Evolutionary conservation across 164 flowering plant genomes (phyloP), one percentile per base, ranked within the genome.

Genomic region (Dillenia turbinata): DNA sequence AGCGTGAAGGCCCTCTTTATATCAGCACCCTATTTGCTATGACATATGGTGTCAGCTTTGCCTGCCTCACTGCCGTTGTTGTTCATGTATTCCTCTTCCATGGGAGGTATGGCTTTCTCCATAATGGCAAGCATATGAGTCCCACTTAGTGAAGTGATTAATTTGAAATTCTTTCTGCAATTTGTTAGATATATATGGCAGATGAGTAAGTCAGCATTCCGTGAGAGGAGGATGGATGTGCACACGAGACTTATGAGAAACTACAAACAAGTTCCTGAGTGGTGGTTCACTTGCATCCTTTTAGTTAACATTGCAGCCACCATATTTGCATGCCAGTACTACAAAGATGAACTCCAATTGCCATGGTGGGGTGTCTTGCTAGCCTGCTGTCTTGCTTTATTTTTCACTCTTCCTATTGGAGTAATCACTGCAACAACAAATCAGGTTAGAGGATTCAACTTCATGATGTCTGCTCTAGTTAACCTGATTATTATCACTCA

Each of bases 1-100:
- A 76, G 53, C 57, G 73, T 44, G 77, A 79, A 49, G 92, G 96
- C 19, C 70, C 71, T 2, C 71, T 88, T n/a, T 60, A 79, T 51
- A 58, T 88, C 44, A 86, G 92, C 78, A 72, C 68, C 45, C 76
- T 86, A 59, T 86, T 88, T 24, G 76, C 85, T 13, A 76, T 83
- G 59, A 62, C 84, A 9, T 83, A 84, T 64, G 95, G 88, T 0
- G 66, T 83, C 44, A 81, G 90, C 9, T 88, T 88, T 56, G 90
- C 88, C 49, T 26, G 87, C 70, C 63, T 69, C 58, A 43, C 79
- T 59, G 59, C 75, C 45, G 70, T 68, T 50, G 60, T 74, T 46
- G 74, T 74, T 47, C 77, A 74, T 46, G 71, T 70, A 6, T 12
- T 62, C 48, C 71, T 81, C 64, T 85, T 83, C 72, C 77, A 86